phyloP scores from a whole-genome alignment of 495 filamentous ascomycete species.

The Aspergillus nidulans region DNA sequence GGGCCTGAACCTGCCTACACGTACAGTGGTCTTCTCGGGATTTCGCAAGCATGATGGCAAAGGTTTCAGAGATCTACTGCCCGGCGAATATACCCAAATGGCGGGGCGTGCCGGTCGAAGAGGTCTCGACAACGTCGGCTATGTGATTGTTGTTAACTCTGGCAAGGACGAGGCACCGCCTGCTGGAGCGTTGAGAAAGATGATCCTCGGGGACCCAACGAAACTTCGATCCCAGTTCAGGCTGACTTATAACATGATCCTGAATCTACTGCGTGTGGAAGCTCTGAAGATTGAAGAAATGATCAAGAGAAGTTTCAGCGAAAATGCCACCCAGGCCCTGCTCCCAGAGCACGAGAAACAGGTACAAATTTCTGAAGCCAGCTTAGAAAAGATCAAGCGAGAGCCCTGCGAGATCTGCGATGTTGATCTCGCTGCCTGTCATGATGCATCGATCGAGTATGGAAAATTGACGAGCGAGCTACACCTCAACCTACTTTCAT shows the following conservation, averaged over 20 bases:
- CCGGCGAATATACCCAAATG: constrained; percentile 99
- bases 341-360: constrained; percentile 92
- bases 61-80: constrained; percentile 81
- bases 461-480: constrained; percentile 68
- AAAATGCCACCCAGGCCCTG: constrained; percentile 95
- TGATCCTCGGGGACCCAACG: constrained; percentile 94
- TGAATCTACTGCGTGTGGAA: constrained; percentile 92
- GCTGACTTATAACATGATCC: constrained; percentile 98
- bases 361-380: constrained; percentile 87
- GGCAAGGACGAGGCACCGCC: constrained; percentile 85
- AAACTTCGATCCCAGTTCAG: constrained; percentile 95
- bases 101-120: constrained; percentile 89
- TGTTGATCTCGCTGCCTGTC: constrained; percentile 68
- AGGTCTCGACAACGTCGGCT: constrained; percentile 87
- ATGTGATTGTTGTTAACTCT: constrained; percentile 84
- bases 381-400: constrained; percentile 82
- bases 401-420: constrained; percentile 83
- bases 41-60: constrained; percentile 95
- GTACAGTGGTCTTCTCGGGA: constrained; percentile 96
- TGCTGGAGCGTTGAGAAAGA: constrained; percentile 71
- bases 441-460: constrained; percentile 74
- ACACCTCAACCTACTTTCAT: constrained; percentile 62
- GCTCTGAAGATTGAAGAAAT: constrained; percentile 98
- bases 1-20: constrained; percentile 92
- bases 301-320: constrained; percentile 99